Evolutionary conservation across 2,329 filamentous ascomycete species (phyloP), one percentile per base, ranked within the genome.

Genomic region (Colletotrichum filicis): DNA sequence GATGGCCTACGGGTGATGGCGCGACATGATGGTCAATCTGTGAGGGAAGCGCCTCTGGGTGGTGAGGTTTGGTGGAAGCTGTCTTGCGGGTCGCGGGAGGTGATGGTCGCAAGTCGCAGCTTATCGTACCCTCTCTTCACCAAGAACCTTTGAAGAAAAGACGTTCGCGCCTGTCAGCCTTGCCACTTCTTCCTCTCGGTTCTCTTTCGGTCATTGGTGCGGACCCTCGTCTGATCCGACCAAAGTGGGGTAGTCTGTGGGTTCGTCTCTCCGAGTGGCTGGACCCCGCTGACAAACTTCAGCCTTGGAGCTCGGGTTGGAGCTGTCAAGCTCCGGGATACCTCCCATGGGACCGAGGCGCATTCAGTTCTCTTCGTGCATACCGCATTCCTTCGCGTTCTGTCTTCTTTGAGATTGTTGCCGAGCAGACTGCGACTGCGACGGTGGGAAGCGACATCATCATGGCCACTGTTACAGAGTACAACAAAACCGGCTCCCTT

Each of bases 1-100:
- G 60, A 60, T 16, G 42, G 62, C 91, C 87, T 88, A 94, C 92
- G 95, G 95, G 84, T 98, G 95, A 89, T 97, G 95, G 86, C 95
- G 94, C 81, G 95, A 97, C 95, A 97, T 97, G 81, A 46, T 88
- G 80, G 74, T 63, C 30, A 19, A 46, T 65, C 67, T 19, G 59
- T 63, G 14, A 30, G 58, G 55, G 6, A 32, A 37, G 53, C 70
- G 57, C 35, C 42, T 65, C 42, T 52, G 35, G 28, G 49, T 37
- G 53, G 63, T 64, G 16, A n/a, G 30, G 61, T 72, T 68, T 68
- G 63, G 37, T 46, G 52, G 60, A 46, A 28, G 59, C 52, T 22
- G 30, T 57, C 65, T 60, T 55, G 69, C 35, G 68, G 46, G 58
- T 60, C 56, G 57, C 55, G 42, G 22, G 53, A 16, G 55, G 2